Percentiles rank a stretch among this genome's conserved stretches.
These are phyloP conservation scores for Cucurbita pepo DNA, from an alignment of 306 rosid genomes.

Conservation along the genomic window DNA sequence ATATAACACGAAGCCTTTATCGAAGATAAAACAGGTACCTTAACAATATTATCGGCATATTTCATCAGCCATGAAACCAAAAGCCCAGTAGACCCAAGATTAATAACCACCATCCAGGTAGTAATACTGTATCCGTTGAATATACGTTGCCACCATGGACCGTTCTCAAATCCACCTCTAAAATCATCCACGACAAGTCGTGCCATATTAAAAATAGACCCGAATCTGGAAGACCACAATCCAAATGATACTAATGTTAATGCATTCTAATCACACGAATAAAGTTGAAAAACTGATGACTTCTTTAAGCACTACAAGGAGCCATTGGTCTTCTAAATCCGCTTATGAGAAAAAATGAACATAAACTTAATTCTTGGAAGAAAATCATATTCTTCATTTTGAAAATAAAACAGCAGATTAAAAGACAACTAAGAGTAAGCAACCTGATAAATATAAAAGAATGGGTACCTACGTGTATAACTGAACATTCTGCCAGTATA, in stretches of 20 bases:
- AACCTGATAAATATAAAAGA: slow-evolving; percentile 1
- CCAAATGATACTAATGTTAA: not conserved
- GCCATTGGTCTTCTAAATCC: not conserved
- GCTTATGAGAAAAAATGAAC: not conserved
- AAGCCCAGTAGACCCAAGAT: slow-evolving; percentile 94
- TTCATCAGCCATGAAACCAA: slow-evolving; percentile 95
- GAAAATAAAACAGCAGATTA: not conserved
- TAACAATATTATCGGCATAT: slow-evolving; percentile 91
- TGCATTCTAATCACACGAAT: not conserved
- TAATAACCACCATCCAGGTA: slow-evolving; percentile 83
- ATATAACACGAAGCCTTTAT: not conserved
- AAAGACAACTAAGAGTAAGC: not conserved
- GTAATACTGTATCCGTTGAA: slow-evolving; percentile 67
- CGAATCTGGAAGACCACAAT: slow-evolving; percentile 47
- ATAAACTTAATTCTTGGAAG: not conserved
- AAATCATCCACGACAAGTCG: slow-evolving; percentile 71
- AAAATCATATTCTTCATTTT: not conserved
- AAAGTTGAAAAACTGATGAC: not conserved
- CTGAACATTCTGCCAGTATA: slow-evolving; percentile 95
- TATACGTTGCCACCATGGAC: slow-evolving; percentile 95
- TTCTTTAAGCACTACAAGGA: not conserved
- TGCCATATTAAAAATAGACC: slow-evolving; percentile 78
- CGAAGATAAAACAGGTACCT: slow-evolving; percentile 23
- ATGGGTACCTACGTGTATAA: slow-evolving; percentile 75
- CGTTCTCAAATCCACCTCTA: slow-evolving; percentile 76